These are phyloP conservation scores for Rubroshorea leprosula DNA, from an alignment of 345 rosid species.

Conservation along the genomic window DNA sequence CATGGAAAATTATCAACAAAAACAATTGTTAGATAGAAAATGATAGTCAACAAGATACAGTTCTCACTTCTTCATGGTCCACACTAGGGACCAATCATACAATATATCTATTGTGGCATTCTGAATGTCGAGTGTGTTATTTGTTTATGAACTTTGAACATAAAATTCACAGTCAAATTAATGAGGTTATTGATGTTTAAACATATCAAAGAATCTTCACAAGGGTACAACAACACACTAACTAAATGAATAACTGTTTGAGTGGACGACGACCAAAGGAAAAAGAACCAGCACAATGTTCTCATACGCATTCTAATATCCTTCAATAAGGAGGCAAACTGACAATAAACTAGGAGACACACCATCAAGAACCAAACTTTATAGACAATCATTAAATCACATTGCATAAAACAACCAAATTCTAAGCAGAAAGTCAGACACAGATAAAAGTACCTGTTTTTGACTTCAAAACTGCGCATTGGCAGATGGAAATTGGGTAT, in stretches of 20 bases:
- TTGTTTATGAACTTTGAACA: no score
- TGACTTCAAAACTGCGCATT: slow-evolving; percentile 69
- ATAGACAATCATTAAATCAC: not conserved
- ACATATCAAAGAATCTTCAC: not conserved
- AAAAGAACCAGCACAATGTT: not conserved
- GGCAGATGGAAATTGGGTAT: slow-evolving; percentile 68
- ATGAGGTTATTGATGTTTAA: no score
- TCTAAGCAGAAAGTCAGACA: not conserved
- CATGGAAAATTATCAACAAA: slow-evolving; percentile 9
- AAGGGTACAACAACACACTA: not conserved
- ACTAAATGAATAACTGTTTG: not conserved
- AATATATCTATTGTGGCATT: not conserved
- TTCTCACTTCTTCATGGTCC: slow-evolving; percentile 5
- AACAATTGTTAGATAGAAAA: slow-evolving; percentile 5
- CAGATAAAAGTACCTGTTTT: slow-evolving; percentile 42
- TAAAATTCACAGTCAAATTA: not conserved
- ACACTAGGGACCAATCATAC: not conserved
- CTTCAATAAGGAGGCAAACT: not conserved
- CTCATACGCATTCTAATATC: not conserved
- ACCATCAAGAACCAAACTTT: not conserved
- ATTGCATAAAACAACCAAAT: not conserved
- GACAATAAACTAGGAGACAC: not conserved
- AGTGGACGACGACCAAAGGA: no score
- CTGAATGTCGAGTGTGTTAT: not conserved
- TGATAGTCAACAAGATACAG: not conserved